Evolutionary conservation across 441 rosid species (phyloP).

Genomic region (Gossypium schwendimanii): DNA sequence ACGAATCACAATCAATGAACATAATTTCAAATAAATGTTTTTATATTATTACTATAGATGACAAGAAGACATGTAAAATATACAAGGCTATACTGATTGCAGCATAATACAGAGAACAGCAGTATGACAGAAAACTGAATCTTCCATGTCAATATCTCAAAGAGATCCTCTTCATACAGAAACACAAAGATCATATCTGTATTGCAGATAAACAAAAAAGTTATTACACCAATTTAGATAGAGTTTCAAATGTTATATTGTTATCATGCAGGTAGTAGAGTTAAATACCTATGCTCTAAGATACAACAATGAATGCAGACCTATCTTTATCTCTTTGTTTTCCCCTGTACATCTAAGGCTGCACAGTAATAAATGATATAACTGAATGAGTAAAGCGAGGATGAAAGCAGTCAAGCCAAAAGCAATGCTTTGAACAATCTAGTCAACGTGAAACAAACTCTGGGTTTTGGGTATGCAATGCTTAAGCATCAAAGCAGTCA

Average conservation of each 20-base stretch:
- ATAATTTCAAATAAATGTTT: neutral
- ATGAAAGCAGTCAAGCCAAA: neutral
- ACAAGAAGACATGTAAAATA: neutral
- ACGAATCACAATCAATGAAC: neutral
- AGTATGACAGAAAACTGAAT: neutral
- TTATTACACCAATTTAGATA: neutral
- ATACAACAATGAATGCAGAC: no score
- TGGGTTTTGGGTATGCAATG: neutral
- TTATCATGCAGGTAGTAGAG: neutral
- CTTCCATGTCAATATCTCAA: neutral
- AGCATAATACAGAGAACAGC: neutral
- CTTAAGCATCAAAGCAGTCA: conserved; percentile 1
- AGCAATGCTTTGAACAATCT: neutral
- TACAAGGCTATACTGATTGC: neutral
- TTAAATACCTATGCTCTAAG: no score
- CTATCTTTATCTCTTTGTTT: no score
- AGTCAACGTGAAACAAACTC: neutral
- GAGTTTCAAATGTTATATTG: neutral
- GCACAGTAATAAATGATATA: no score
- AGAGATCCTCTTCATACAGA: neutral
- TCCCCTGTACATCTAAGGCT: no score
- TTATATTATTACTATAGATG: neutral
- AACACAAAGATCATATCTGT: neutral
- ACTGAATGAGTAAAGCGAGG: neutral
- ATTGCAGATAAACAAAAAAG: neutral